Conservation (phyloP, 2,329 filamentous ascomycete genomes). For the Rhynchosporium graminicola region DNA sequence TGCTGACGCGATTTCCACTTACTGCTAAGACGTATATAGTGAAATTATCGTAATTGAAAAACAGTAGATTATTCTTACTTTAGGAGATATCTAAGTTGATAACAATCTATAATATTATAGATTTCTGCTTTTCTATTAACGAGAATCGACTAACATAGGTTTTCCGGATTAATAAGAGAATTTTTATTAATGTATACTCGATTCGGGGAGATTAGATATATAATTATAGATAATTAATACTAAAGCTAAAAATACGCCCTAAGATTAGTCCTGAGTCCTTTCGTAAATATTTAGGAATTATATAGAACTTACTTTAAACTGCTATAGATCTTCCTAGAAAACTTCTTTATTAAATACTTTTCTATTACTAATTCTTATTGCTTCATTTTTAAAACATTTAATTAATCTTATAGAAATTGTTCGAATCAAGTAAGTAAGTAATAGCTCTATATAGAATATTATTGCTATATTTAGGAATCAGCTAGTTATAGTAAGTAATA, state of each 20-base stretch:
- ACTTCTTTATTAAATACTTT: neutral
- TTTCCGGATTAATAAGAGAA: too few species aligned
- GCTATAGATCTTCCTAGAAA: constrained; percentile 1
- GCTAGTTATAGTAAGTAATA: neutral
- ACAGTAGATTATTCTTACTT: neutral
- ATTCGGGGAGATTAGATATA: too few species aligned
- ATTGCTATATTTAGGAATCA: neutral
- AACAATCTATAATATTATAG: too few species aligned
- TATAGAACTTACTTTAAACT: neutral
- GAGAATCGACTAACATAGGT: too few species aligned
- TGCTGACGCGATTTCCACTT: constrained; percentile 2
- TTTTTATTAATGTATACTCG: too few species aligned
- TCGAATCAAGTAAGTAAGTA: neutral
- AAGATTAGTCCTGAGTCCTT: neutral
- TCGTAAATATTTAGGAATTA: neutral
- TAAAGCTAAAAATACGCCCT: neutral
- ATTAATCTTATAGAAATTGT: neutral
- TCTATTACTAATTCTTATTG: neutral
- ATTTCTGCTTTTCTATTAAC: too few species aligned
- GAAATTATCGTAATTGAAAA: neutral
- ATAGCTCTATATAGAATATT: neutral
- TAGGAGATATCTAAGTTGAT: neutral
- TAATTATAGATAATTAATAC: too few species aligned
- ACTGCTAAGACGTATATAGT: neutral
- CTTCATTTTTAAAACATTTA: neutral